phyloP scores from a whole-genome alignment of 345 rosid species.

The Luvunga scandens region DNA sequence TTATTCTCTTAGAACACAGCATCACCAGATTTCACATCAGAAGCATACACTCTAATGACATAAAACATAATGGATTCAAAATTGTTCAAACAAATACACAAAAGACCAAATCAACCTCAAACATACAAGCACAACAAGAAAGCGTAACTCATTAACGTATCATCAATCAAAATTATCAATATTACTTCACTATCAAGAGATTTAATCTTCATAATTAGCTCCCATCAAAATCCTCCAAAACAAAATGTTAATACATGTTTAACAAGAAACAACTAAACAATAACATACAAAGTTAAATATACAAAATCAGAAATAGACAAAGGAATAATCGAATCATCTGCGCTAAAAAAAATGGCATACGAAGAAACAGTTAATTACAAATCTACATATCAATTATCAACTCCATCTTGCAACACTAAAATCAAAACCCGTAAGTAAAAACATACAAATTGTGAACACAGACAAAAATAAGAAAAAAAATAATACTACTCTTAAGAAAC shows the following conservation, averaged over 20 bases:
- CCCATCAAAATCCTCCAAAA: neutral
- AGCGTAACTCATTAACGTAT: neutral
- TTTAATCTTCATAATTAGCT: neutral
- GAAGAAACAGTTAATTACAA: neutral
- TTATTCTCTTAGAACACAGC: neutral
- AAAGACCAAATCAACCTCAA: neutral
- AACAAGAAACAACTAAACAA: neutral
- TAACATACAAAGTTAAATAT: neutral
- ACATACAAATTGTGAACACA: neutral
- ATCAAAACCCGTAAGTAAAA: neutral
- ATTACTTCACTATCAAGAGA: neutral
- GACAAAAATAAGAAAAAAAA: neutral
- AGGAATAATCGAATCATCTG: neutral
- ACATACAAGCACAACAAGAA: neutral
- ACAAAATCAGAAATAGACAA: neutral
- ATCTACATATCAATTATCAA: neutral
- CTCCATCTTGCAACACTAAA: neutral
- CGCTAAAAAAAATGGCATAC: neutral
- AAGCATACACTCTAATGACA: neutral
- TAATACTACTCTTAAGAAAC: neutral
- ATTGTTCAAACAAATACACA: neutral
- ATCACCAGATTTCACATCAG: neutral
- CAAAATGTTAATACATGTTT: neutral
- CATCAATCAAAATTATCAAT: neutral
- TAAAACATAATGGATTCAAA: neutral